phyloP scores from a whole-genome alignment of 352 stramenopile genomes.

The Phytophthora ramorum region DNA sequence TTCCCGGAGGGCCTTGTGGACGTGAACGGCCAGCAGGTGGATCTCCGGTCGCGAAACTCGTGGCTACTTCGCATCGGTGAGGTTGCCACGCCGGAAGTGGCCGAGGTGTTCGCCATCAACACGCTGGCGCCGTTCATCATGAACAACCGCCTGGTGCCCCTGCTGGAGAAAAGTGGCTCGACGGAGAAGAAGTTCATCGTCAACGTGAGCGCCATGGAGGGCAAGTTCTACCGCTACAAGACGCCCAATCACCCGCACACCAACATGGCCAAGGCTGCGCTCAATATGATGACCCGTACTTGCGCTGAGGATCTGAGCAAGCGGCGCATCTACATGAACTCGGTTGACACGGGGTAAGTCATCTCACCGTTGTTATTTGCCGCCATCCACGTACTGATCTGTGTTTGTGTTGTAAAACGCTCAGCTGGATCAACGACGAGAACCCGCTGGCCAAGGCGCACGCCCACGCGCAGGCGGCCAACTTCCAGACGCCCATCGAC shows the following conservation, averaged over 20 bases:
- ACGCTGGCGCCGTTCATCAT: slow-evolving; percentile 97
- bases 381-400: slow-evolving; percentile 5
- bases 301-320: slow-evolving; percentile 90
- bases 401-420: slow-evolving; percentile 32
- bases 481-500: slow-evolving; percentile 97
- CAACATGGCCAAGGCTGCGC: slow-evolving; percentile 96
- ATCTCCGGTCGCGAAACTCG: slow-evolving; percentile 94
- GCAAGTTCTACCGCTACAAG: slow-evolving; percentile 96
- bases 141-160: slow-evolving; percentile 92
- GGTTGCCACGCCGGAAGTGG: slow-evolving; percentile 87
- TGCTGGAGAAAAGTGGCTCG: slow-evolving; percentile 78
- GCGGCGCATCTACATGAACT: slow-evolving; percentile 94
- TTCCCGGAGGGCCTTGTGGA: slow-evolving; percentile 90
- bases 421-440: slow-evolving; percentile 96
- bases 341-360: slow-evolving; percentile 88
- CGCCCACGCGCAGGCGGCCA: slow-evolving; percentile 85
- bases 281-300: slow-evolving; percentile 97
- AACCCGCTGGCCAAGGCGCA: slow-evolving; percentile 93
- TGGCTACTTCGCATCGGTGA: slow-evolving; percentile 96
- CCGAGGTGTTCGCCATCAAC: slow-evolving; percentile 95
- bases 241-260: slow-evolving; percentile 95
- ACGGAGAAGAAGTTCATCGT: slow-evolving; percentile 90
- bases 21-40: slow-evolving; percentile 97
- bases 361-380: background rate
- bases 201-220: slow-evolving; percentile 97